These are phyloP conservation scores for Marchantia polymorpha DNA, from an alignment of 225 moss, liverwort and hornwort species.

Conservation along the genomic window DNA sequence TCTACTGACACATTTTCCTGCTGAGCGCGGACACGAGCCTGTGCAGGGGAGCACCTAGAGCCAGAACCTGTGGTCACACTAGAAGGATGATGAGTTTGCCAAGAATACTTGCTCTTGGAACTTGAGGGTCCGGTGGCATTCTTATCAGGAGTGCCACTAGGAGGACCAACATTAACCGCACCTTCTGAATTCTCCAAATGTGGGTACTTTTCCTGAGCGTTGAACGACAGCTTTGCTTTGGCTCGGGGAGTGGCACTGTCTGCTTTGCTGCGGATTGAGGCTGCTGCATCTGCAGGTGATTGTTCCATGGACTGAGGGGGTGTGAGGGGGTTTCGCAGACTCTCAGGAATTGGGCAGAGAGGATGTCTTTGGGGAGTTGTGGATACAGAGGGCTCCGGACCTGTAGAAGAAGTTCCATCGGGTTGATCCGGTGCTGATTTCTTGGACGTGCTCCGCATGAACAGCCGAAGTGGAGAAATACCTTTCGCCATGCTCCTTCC, in stretches of 20 bases:
- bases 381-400: constrained; percentile 29
- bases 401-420: constrained; percentile 36
- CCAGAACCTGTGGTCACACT: neutral
- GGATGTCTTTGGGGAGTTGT: constrained; percentile 49
- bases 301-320: constrained; percentile 39
- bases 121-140: constrained; percentile 1
- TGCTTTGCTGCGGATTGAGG: constrained; percentile 53
- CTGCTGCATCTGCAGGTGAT: constrained; percentile 31
- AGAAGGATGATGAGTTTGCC: constrained; percentile 37
- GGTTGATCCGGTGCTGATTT: constrained; percentile 45
- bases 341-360: constrained; percentile 63
- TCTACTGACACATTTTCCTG: constrained; percentile 20
- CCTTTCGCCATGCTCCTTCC: constrained; percentile 61
- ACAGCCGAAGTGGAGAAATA: constrained; percentile 69
- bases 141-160: constrained; percentile 26
- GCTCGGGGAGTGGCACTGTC: constrained; percentile 22
- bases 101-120: constrained; percentile 34
- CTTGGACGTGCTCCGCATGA: constrained; percentile 54
- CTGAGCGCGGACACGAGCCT: constrained; percentile 1
- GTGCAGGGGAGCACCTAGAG: constrained; percentile 15
- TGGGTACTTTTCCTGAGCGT: constrained; percentile 52
- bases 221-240: constrained; percentile 49
- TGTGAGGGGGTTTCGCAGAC: constrained; percentile 38
- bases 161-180: neutral
- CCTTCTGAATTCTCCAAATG: constrained; percentile 47